These are phyloP conservation scores for Wickerhamomyces sp. DNA, from an alignment of 1,139 yeast species.

Conservation along the genomic window DNA sequence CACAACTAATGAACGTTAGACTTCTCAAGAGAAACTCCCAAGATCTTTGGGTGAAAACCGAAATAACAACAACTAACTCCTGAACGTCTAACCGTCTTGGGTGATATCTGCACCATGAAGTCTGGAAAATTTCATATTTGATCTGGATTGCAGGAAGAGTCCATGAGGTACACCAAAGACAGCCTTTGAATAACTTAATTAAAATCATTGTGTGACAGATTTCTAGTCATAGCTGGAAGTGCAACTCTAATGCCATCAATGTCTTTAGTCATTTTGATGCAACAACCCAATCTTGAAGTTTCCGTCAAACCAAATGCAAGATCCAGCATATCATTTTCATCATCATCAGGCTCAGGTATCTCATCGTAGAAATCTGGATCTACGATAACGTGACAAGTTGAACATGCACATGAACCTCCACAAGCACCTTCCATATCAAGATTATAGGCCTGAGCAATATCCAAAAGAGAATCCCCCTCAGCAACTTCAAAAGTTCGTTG, in stretches of 20 bases:
- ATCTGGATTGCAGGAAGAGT: no score
- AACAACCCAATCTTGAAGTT: slow-evolving; percentile 94
- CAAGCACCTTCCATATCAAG: slow-evolving; percentile 98
- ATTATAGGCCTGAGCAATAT: slow-evolving; percentile 91
- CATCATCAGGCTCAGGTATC: slow-evolving; percentile 94
- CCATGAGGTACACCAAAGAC: no score
- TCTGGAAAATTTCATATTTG: no score
- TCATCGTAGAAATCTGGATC: slow-evolving; percentile 91
- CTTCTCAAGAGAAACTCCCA: no score
- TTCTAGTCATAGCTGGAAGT: slow-evolving; percentile 94
- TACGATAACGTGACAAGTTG: slow-evolving; percentile 93
- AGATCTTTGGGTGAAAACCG: no score
- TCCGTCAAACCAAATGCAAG: slow-evolving; percentile 95
- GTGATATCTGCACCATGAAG: no score
- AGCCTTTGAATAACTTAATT: no score
- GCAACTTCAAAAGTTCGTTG: slow-evolving; percentile 81
- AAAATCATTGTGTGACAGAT: slow-evolving; percentile 77
- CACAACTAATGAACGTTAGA: no score
- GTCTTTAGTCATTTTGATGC: slow-evolving; percentile 82
- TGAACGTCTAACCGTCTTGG: no score
- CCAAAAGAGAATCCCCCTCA: slow-evolving; percentile 87
- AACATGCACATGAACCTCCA: slow-evolving; percentile 98
- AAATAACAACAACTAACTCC: no score
- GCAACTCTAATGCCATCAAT: slow-evolving; percentile 95
- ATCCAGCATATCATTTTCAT: slow-evolving; percentile 97